Conservation (phyloP, 257 asterid genomes). For the Solanum microdontum region DNA sequence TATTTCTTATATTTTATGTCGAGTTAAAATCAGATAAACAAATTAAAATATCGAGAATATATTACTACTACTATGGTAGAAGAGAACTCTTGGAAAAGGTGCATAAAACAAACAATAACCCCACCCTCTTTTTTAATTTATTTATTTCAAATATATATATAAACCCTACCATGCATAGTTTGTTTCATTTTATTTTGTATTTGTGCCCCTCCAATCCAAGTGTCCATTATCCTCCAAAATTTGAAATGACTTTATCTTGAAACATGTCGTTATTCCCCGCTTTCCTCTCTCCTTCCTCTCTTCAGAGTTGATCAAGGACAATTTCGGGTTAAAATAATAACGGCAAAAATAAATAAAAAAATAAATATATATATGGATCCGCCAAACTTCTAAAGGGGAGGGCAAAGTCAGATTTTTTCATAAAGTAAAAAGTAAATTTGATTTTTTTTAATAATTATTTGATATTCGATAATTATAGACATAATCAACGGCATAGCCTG, state of each 20-base stretch:
- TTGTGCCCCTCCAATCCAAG: neutral
- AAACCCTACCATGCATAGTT: neutral
- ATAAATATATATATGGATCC: too few species aligned
- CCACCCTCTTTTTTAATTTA: neutral
- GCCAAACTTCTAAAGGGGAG: too few species aligned
- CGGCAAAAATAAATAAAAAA: too few species aligned
- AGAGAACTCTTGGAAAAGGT: neutral
- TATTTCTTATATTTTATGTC: neutral
- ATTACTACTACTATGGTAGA: neutral
- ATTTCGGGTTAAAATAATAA: neutral
- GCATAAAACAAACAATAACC: neutral
- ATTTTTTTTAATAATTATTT: too few species aligned
- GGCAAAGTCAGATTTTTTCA: neutral
- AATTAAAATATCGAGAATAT: neutral
- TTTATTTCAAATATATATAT: neutral
- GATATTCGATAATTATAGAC: too few species aligned
- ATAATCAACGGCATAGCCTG: too few species aligned
- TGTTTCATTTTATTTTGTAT: neutral
- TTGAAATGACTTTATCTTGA: neutral
- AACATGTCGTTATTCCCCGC: neutral
- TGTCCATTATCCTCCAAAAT: slow-evolving; percentile 1
- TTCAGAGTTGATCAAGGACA: neutral
- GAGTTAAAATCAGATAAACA: neutral
- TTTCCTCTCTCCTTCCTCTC: neutral
- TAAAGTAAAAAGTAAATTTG: too few species aligned